Evolutionary conservation across 1,139 yeast genomes (phyloP).

Genomic region (Scheffersomyces parashehatae): DNA sequence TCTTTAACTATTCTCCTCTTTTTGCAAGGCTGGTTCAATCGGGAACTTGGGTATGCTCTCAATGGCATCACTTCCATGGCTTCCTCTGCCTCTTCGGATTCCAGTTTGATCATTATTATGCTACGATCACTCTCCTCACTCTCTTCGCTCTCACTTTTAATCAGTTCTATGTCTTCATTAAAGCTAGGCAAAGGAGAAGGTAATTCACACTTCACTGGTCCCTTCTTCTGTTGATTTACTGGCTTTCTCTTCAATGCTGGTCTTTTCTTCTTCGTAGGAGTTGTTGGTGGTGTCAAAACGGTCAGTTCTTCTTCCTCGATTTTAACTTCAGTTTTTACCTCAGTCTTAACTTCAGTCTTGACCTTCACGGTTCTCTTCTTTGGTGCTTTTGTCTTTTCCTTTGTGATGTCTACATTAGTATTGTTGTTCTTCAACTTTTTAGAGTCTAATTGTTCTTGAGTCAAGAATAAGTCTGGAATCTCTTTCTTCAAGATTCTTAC

Average conservation of each 20-base stretch:
- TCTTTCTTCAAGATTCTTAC: constrained; percentile 52
- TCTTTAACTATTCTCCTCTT: neutral
- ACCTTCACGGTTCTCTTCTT: constrained; percentile 3
- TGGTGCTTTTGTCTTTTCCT: constrained; percentile 6
- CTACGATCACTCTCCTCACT: too few species aligned
- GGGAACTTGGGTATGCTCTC: neutral
- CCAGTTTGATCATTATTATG: neutral
- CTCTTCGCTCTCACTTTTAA: neutral
- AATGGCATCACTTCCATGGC: constrained; percentile 3
- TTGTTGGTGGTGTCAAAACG: constrained; percentile 30
- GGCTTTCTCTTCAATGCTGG: constrained; percentile 13
- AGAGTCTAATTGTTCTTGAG: constrained; percentile 53
- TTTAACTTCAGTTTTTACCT: constrained; percentile 5
- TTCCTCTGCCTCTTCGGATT: neutral
- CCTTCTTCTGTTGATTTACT: constrained; percentile 1
- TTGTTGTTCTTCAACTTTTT: constrained; percentile 34
- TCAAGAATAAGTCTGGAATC: constrained; percentile 58
- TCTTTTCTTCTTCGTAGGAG: constrained; percentile 27
- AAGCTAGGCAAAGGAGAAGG: constrained; percentile 24
- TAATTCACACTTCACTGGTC: constrained; percentile 10
- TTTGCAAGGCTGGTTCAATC: neutral
- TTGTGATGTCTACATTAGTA: constrained; percentile 8
- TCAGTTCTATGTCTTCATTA: constrained; percentile 7
- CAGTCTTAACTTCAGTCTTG: constrained; percentile 9
- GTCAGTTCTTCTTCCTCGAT: constrained; percentile 3